Percentiles rank a stretch among this genome's conserved stretches.
phyloP scores from a whole-genome alignment of 345 rosid genomes.

The Kandelia obovata region DNA sequence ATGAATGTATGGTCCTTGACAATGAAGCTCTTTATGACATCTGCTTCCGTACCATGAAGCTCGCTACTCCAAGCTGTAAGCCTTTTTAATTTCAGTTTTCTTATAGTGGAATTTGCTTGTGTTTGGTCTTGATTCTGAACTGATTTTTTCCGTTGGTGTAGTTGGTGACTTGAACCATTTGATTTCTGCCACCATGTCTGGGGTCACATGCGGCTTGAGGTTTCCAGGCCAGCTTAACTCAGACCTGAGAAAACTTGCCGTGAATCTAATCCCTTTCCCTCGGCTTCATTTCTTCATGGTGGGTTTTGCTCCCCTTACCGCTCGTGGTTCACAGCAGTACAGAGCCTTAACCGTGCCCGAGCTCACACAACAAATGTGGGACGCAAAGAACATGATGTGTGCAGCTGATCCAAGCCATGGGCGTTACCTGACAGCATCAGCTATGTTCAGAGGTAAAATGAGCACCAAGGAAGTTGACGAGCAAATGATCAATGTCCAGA shows the following conservation, averaged over 20 bases:
- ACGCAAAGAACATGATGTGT: slow-evolving; percentile 24
- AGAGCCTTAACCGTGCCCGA: slow-evolving; percentile 44
- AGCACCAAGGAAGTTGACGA: slow-evolving; percentile 51
- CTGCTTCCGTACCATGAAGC: slow-evolving; percentile 64
- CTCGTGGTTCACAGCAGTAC: slow-evolving; percentile 53
- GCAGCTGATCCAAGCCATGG: slow-evolving; percentile 31
- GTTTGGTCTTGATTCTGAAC: background rate
- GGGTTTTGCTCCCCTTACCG: slow-evolving; percentile 50
- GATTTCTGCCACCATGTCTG: slow-evolving; percentile 77
- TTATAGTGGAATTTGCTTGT: background rate
- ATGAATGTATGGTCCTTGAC: slow-evolving; percentile 65
- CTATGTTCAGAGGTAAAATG: slow-evolving; percentile 49
- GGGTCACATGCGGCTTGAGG: slow-evolving; percentile 67
- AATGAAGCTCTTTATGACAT: slow-evolving; percentile 65
- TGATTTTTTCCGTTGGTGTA: slow-evolving; percentile 12
- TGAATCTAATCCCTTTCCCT: slow-evolving; percentile 54
- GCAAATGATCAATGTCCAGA: slow-evolving; percentile 70
- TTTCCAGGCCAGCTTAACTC: slow-evolving; percentile 74
- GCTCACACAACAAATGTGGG: slow-evolving; percentile 38
- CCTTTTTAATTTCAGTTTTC: background rate
- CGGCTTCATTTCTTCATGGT: slow-evolving; percentile 61
- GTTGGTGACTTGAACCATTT: slow-evolving; percentile 68
- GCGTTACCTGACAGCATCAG: slow-evolving; percentile 50
- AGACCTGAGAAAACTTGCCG: slow-evolving; percentile 66
- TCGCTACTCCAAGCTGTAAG: slow-evolving; percentile 63